Evolutionary conservation across 192 early-diverging fungal species (phyloP), one percentile per base, ranked within the genome.

Genomic region (Backusella tuberculispora): DNA sequence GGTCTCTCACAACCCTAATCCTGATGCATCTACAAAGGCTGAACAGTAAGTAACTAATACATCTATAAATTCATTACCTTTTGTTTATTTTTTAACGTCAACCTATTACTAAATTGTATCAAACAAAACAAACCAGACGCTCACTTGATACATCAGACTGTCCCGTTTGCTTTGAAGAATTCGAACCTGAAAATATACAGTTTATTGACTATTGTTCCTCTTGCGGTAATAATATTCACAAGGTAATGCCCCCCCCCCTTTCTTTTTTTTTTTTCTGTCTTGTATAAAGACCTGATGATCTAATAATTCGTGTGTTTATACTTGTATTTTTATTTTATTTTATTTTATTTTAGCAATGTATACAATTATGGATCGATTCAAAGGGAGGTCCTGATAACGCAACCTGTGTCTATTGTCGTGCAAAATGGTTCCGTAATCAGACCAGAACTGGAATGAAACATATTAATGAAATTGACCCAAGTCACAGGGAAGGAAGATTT

Each of bases 371-470:
- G 72, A 78, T 74, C 7, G 4, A 9, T 4, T 60, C 53, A 4
- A 56, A 41, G 14, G 66, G 40, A 12, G 69, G 68, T 10, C 1
- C 5, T 14, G 50, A 48, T 9, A 4, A 34, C 2, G 45, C 50
- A 9, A 78, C 72, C 19, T 78, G 77, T 63, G 77, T 78, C 6
- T 78, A 78, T 34, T 78, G 77, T 42, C 72, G 77, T 41, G 1
- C 72, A 6, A 26, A 43, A 37, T 78, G 77, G 77, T 17, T 63
- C 8, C 17, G 17, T 21, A 3, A 1, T 9, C 19, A 40, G 9
- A 15, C n/a, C 10, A 24, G 4, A 10, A 44, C 37, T 21, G 13
- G 29, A 6, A 48, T 40, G 29, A 69, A 69, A 8, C 14, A 14
- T 26, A 12, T 34, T 13, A 2, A 14, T 9, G 13, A 41, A 38